Base-by-base conservation (phyloP, 2,329 filamentous ascomycete genomes). In the Cordyceps fumosorosea region DNA sequence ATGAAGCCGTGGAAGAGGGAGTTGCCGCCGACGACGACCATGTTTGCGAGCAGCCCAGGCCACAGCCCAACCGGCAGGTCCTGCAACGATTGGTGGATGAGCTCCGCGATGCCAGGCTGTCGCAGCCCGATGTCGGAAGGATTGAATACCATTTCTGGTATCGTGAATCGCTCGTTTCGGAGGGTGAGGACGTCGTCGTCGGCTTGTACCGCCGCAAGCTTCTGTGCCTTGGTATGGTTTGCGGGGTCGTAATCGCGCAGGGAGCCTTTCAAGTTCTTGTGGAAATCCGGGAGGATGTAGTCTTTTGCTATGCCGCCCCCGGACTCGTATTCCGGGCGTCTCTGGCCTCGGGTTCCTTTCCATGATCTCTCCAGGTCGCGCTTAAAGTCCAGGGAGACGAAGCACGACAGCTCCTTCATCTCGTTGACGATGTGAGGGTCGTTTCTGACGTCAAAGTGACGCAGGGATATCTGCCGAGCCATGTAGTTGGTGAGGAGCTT, bases 401-500 rank as follows among this genome's bases (percentile, higher is more conserved):
- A 98, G 71, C 91, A 96, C 0, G 89, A 87, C 5, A 88, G 83
- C 72, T 99, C 95, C 72, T 99, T 99, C 75, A 98, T 93, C 73
- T 97, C 90, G 69, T 96, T 96, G 72, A 97, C 91, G 56, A 98
- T 88, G 73, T 96, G 88, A 0, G 90, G 89, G 69, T 99, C 95
- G 73, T 96, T 93, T 65, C 95, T 87, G 86, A 99, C 93, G 72
- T 97, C 93, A 74, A 96, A 96, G 70, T 97, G 92, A 7, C 95
- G 88, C 16, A 96, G 82, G 1, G 93, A 97, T 20, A 98, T 86
- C 18, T 96, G 82, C 62, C 95, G 90, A 54, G 95, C 93, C 40
- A 99, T 81, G 72, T 96, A 89, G 73, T 98, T 98, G 24, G 93
- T 97, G 65, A 99, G 78, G 57, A 96, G 84, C 75, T 96, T 98